phyloP scores from a whole-genome alignment of 2,329 filamentous ascomycete species.

The Claviceps africana region DNA sequence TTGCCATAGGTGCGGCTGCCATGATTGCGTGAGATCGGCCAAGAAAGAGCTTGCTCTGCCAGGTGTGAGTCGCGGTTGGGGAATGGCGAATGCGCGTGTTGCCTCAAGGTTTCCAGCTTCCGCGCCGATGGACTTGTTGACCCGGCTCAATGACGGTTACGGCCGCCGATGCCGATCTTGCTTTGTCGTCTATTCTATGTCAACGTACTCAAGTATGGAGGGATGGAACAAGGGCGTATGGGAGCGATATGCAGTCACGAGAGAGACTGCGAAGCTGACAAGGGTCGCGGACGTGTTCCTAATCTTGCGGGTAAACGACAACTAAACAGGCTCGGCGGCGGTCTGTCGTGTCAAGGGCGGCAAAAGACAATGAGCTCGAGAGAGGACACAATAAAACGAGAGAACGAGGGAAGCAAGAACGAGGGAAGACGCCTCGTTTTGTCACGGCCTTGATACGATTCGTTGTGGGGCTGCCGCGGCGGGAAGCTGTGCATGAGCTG shows the following conservation, averaged over 20 bases:
- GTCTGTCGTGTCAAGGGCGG: background rate
- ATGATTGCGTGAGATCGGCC: constrained; percentile 19
- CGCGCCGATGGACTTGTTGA: background rate
- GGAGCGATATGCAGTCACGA: too few relatives aligned
- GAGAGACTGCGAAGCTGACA: background rate
- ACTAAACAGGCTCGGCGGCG: background rate
- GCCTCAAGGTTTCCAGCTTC: background rate
- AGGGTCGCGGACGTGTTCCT: background rate
- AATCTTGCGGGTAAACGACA: background rate
- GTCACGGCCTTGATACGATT: constrained; percentile 1
- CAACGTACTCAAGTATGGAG: too few relatives aligned
- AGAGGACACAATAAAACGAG: background rate
- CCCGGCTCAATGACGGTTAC: background rate
- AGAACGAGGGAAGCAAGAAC: background rate
- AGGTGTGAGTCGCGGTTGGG: background rate
- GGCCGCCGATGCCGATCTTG: constrained; percentile 5
- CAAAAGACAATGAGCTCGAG: background rate
- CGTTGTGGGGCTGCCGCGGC: constrained; percentile 1
- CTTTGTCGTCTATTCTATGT: background rate
- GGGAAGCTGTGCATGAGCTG: background rate
- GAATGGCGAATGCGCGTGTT: constrained; percentile 1
- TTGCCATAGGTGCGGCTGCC: constrained; percentile 38
- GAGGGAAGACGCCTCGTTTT: constrained; percentile 6
- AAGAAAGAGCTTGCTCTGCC: background rate
- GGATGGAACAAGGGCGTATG: too few relatives aligned